Base-by-base conservation (phyloP, 345 rosid species). In the Gossypium anomalum region DNA sequence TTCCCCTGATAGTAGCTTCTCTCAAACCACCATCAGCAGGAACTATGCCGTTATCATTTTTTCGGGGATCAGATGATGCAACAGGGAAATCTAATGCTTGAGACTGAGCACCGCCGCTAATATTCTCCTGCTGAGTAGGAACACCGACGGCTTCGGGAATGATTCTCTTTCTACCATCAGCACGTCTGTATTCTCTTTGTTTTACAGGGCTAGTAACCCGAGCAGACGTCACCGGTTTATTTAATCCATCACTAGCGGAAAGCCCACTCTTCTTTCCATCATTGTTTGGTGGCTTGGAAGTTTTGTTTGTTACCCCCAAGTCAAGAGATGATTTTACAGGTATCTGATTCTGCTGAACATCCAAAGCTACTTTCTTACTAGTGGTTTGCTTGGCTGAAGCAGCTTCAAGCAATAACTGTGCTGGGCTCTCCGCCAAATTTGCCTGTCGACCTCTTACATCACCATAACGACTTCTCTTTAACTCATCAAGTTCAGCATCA, bases 101-200 rank as follows among this genome's bases (percentile, higher is more conserved):
- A 75, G 83, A 51, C 38, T 78, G 86, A 66, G 71, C 66, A 23
- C 77, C 76, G 68, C 84, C 84, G 25, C 84, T 69, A 58, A 81
- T 78, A 59, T 78, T 86, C 71, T 86, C 92, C 83, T 79, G 89
- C 73, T 88, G 92, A 75, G 75, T 78, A n/a, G 90, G 87, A 52
- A 84, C 85, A 63, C 99, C 99, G 2, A 95, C 93, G 4, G 99
- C 94, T 88, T 95, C 99, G 48, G 99, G 98, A 81, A 95, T 95
- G 70, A 95, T 95, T 86, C 99, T 85, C 86, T 93, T 95, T 84
- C 98, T 89, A 19, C 99, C 99, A 79, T 96, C 98, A 79, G 99
- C 90, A 29, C 98, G 91, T 76, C 97, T 83, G 58, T 96, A 93
- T 80, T 93, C 98, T 84, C 88, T 89, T 73, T 96, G 97, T 81